Evolutionary conservation across 805 yeast genomes (phyloP), one percentile per base, ranked within the genome.

Genomic region (Ogataea ramenticola): DNA sequence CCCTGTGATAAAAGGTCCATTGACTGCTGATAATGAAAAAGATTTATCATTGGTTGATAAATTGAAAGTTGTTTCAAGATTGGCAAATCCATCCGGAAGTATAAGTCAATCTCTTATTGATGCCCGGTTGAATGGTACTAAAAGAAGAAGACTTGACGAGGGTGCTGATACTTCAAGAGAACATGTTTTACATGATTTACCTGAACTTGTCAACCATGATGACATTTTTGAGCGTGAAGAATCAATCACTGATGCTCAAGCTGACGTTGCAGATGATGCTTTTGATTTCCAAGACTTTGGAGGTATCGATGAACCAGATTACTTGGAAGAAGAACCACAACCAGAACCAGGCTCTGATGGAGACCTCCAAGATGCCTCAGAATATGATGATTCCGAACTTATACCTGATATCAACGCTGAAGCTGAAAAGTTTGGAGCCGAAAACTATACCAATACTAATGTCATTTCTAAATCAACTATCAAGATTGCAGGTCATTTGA

Each of bases 401-500:
- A 32, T 32, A 11, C 20, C 24, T 19, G n/a, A 17, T 19, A 10
- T 19, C 7, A 49, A 47, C 7, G 50, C 43, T 44, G 55, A 43
- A 32, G 42, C 44, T 17, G 39, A 49, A n/a, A 58, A 56, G 19
- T 51, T 47, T 22, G 44, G 31, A 27, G 21, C 41, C 27, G 41
- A 56, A 19, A 51, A 46, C 20, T 42, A 32, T 26, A 22, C 39
- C 31, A 41, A 16, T 46, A 21, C 50, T 48, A 36, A 56, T 44
- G 24, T 67, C 50, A 61, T 67, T 24, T 68, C 79, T 3, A 65
- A 69, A 47, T 64, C 80, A 5, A 80, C 88, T 0, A 58, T 66
- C 3, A 72, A 75, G 49, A 69, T 83, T 9, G 86, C 84, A 0
- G 58, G 57, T 11, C 66, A 68, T 6, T 60, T 80, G 20, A 64